Base-by-base conservation (phyloP, 768 basidiomycete species). In the Mrakia blollopis region DNA sequence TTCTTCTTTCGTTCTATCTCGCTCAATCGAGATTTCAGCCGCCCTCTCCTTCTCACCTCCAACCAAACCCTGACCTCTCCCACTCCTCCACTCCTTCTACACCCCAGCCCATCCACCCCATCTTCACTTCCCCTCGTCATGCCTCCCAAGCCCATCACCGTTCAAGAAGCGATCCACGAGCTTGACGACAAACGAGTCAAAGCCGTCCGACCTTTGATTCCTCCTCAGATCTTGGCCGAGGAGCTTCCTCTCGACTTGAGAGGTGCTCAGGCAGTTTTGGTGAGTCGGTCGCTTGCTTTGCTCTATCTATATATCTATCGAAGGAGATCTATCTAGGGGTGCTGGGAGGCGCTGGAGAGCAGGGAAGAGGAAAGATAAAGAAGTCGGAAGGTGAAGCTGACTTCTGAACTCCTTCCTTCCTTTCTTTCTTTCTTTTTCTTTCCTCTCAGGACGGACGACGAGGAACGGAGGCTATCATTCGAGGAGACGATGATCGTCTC, bases 181-280 rank as follows among this genome's bases (percentile, higher is more conserved):
- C 89, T 97, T 54, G 93, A 94, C 81, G 95, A 98, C 81, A 87
- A 89, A 78, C 87, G 94, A 63, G 94, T 98, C 73, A 93, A 89
- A 82, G 90, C 88, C 23, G 94, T 91, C 25, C 87, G 94, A 60
- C 94, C 94, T 39, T 85, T 98, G 75, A 94, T 98, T 75, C 94
- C 94, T 71, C 94, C 94, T 30, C 94, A 95, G 82, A 96, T 98
- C 78, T 87, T 98, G 1, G 91, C 92, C 80, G 94, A 98, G 83
- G 94, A 98, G 83, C 76, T 83, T 13, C 83, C 81, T 23, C 91
- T 78, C 85, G 94, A 76, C 85, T 87, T 81, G 88, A 91, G 82
- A 68, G 84, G 84, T 30, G 94, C 94, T 0, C 90, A 95, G 81
- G 96, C 95, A 0, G 91, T 98, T 23, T 85, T 97, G 3, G 72